phyloP scores from a whole-genome alignment of 352 stramenopile species.

The Globisporangium polare region DNA sequence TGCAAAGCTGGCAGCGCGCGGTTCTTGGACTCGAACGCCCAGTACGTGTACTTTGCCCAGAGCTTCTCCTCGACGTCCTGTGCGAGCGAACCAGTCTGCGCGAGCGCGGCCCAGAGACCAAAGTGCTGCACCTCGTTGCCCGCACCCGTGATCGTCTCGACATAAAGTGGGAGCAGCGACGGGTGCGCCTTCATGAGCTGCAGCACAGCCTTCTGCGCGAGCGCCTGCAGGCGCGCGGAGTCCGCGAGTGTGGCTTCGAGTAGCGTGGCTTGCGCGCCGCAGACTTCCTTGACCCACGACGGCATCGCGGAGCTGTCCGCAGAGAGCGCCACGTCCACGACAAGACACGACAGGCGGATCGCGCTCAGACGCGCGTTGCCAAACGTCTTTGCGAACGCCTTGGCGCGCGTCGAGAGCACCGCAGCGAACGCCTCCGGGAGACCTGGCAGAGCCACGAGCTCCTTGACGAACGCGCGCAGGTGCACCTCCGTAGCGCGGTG shows the following conservation, averaged over 20 bases:
- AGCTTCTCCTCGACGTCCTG: constrained; percentile 36
- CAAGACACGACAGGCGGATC: constrained; percentile 49
- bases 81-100: constrained; percentile 21
- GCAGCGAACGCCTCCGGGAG: constrained; percentile 50
- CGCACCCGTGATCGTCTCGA: constrained; percentile 24
- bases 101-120: constrained; percentile 60
- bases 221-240: constrained; percentile 33
- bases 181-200: constrained; percentile 43
- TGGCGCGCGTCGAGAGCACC: constrained; percentile 36
- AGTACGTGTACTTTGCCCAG: constrained; percentile 57
- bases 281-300: constrained; percentile 45
- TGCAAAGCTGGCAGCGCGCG: constrained; percentile 36
- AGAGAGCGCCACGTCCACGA: constrained; percentile 36
- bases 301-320: constrained; percentile 9
- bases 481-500: constrained; percentile 51
- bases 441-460: constrained; percentile 27
- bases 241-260: constrained; percentile 59
- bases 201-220: constrained; percentile 39
- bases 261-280: constrained; percentile 40
- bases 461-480: constrained; percentile 45
- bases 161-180: constrained; percentile 37
- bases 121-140: constrained; percentile 49
- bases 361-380: constrained; percentile 43
- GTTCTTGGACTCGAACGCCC: constrained; percentile 78
- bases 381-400: constrained; percentile 50